These are phyloP conservation scores for Scutellaria galericulata DNA, from an alignment of 257 asterid species.

Conservation along the genomic window DNA sequence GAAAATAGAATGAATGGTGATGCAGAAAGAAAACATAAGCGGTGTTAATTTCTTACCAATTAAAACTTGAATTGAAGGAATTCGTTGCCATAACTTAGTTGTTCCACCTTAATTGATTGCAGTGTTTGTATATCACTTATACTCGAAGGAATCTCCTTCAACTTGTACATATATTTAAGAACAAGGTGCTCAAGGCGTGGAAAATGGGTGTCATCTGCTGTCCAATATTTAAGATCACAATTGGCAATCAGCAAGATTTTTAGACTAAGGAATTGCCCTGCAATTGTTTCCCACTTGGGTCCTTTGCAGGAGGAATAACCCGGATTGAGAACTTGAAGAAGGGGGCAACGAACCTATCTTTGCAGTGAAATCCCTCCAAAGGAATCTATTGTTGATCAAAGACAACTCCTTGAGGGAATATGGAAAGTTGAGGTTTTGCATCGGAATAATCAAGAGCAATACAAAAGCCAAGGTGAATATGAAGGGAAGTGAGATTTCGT, in stretches of 20 bases:
- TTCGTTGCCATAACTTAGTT: not conserved
- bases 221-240: not conserved
- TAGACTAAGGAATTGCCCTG: not conserved
- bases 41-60: not conserved
- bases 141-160: not conserved
- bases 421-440: not conserved
- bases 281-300: not conserved
- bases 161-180: not conserved
- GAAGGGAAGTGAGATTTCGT: not conserved
- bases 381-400: not conserved
- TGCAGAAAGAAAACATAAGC: too few species aligned
- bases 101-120: not conserved
- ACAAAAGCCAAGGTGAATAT: too few species aligned
- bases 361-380: not conserved
- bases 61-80: not conserved
- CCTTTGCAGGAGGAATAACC: not conserved
- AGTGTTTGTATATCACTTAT: slow-evolving; percentile 9
- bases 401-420: not conserved
- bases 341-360: not conserved
- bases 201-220: not conserved
- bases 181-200: not conserved
- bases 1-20: too few species aligned
- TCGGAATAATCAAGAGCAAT: too few species aligned
- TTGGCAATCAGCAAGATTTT: not conserved
- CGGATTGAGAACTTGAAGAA: not conserved